Evolutionary conservation across 139 green algal species (phyloP).

Genomic region (Trebouxia sp.): DNA sequence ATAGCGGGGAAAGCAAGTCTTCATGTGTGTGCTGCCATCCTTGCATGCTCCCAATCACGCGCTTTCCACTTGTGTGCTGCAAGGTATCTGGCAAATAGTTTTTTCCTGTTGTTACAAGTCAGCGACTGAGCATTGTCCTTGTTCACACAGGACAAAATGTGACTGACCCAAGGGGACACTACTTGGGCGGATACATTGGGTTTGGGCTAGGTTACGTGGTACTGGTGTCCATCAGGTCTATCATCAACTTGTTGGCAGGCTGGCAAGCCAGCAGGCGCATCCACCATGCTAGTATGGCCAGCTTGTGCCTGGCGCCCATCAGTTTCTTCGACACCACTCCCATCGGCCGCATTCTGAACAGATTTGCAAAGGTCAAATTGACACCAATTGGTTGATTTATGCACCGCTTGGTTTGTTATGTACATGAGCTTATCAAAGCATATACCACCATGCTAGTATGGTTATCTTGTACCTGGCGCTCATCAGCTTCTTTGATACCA

Average conservation of each 20-base stretch:
- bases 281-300: slow-evolving; percentile 36
- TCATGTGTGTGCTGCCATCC: no score
- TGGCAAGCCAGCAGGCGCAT: slow-evolving; percentile 44
- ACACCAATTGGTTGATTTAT: neutral
- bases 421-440: no score
- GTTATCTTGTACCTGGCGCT: slow-evolving; percentile 47
- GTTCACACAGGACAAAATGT: neutral
- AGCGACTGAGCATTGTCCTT: neutral
- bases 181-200: slow-evolving; percentile 54
- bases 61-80: no score
- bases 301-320: slow-evolving; percentile 62
- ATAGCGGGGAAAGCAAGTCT: no score
- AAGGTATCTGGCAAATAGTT: no score
- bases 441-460: slow-evolving; percentile 37
- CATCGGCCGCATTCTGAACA: slow-evolving; percentile 89
- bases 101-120: neutral
- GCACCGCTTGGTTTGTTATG: no score
- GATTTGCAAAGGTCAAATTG: slow-evolving; percentile 44
- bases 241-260: slow-evolving; percentile 43
- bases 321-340: slow-evolving; percentile 96
- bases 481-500: slow-evolving; percentile 94
- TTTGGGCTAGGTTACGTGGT: slow-evolving; percentile 45
- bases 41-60: no score
- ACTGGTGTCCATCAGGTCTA: slow-evolving; percentile 40
- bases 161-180: neutral